Conservation (phyloP, 345 rosid species). For the Aquilaria yunnanensis region DNA sequence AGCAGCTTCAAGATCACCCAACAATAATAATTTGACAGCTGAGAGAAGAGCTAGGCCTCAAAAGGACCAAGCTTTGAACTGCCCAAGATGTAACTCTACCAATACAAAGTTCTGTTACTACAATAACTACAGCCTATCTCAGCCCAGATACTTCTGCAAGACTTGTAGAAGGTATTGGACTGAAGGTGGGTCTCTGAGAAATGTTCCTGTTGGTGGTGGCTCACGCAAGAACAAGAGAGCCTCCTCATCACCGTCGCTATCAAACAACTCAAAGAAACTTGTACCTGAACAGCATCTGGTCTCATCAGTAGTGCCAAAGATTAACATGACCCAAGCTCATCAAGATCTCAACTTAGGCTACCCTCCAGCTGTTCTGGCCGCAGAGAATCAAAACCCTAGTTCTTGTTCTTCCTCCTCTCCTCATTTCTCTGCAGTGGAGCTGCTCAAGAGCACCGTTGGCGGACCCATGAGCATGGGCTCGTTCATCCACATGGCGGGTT, state of each 20-base stretch:
- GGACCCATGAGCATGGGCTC: conserved; percentile 23
- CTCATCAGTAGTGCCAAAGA: neutral
- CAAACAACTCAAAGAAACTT: conserved; percentile 24
- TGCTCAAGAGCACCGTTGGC: conserved; percentile 19
- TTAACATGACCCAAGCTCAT: conserved; percentile 22
- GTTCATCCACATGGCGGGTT: conserved; percentile 19
- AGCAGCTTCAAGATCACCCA: neutral
- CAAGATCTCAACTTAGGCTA: conserved; percentile 38
- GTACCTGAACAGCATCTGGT: conserved; percentile 12
- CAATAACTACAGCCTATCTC: conserved; percentile 55
- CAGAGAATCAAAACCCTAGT: conserved; percentile 18
- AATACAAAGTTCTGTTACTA: conserved; percentile 56
- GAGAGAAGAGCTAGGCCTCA: conserved; percentile 34
- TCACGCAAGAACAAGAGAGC: conserved; percentile 53
- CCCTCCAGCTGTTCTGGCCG: conserved; percentile 8
- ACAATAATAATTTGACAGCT: no score
- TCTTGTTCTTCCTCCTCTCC: conserved; percentile 8
- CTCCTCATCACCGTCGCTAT: conserved; percentile 16
- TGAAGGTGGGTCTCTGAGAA: conserved; percentile 50
- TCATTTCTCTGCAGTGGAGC: conserved; percentile 21
- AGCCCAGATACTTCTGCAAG: conserved; percentile 58
- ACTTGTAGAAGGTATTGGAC: conserved; percentile 63
- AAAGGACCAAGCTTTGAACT: conserved; percentile 38
- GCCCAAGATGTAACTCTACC: conserved; percentile 50
- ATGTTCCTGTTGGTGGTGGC: conserved; percentile 60